phyloP scores from a whole-genome alignment of 805 yeast species.

The Lachancea waltii region DNA sequence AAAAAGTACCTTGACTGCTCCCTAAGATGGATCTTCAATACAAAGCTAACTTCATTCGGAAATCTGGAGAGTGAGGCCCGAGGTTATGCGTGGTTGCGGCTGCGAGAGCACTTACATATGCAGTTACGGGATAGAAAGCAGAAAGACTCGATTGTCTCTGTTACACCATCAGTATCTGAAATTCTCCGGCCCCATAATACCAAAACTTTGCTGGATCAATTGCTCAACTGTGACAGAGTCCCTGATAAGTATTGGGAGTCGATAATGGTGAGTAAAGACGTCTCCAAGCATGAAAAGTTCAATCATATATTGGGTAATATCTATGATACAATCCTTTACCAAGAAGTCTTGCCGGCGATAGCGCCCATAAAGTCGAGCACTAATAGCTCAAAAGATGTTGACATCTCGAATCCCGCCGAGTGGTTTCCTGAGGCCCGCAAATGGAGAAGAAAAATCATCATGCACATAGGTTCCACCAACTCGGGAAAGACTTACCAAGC shows the following conservation, averaged over 20 bases:
- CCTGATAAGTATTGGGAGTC: slow-evolving; percentile 11
- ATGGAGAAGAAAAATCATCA: slow-evolving; percentile 67
- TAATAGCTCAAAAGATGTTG: slow-evolving; percentile 25
- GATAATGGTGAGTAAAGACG: slow-evolving; percentile 6
- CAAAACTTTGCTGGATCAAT: slow-evolving; percentile 12
- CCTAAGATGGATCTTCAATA: slow-evolving; percentile 15
- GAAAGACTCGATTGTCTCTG: slow-evolving; percentile 3
- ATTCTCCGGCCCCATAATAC: slow-evolving; percentile 18
- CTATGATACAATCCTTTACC: slow-evolving; percentile 19
- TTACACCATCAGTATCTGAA: slow-evolving; percentile 11
- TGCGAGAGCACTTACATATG: slow-evolving; percentile 12
- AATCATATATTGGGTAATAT: slow-evolving; percentile 7
- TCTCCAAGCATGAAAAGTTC: slow-evolving; percentile 3
- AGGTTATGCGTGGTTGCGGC: slow-evolving; percentile 11
- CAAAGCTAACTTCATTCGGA: slow-evolving; percentile 12
- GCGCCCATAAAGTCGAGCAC: slow-evolving; percentile 13
- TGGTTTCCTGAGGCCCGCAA: slow-evolving; percentile 86
- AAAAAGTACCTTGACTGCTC: slow-evolving; percentile 12
- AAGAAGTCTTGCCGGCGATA: slow-evolving; percentile 22
- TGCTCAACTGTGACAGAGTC: slow-evolving; percentile 10
- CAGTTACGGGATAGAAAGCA: slow-evolving; percentile 12
- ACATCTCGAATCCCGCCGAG: slow-evolving; percentile 54
- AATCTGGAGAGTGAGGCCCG: slow-evolving; percentile 7
- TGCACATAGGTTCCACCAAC: slow-evolving; percentile 98
- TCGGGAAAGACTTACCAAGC: slow-evolving; percentile 92